Evolutionary conservation across 2,329 filamentous ascomycete genomes (phyloP).

Genomic region (Trichophyton verrucosum): DNA sequence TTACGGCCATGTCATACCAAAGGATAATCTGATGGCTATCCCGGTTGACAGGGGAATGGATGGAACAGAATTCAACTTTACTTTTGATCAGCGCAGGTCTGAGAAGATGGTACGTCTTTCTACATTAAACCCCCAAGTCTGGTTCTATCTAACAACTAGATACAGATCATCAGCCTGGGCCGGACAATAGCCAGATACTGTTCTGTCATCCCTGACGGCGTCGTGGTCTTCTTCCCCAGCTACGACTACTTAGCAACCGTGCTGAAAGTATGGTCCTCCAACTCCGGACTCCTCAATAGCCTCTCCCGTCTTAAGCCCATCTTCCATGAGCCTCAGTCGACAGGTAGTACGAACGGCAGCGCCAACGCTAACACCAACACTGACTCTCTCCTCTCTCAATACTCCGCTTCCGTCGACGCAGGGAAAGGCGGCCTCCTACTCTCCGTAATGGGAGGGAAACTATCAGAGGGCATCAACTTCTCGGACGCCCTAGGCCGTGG

Average conservation of each 20-base stretch:
- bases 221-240: slow-evolving; percentile 92
- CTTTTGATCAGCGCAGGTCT: slow-evolving; percentile 64
- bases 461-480: slow-evolving; percentile 98
- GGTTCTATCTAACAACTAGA: slow-evolving; percentile 2
- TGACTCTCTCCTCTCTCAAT: slow-evolving; percentile 62
- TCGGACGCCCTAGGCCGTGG: slow-evolving; percentile 79
- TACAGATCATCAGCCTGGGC: slow-evolving; percentile 51
- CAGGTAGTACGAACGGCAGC: slow-evolving; percentile 11
- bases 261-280: slow-evolving; percentile 43
- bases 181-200: slow-evolving; percentile 59
- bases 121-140: not conserved
- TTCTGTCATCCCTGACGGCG: slow-evolving; percentile 66
- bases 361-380: slow-evolving; percentile 16
- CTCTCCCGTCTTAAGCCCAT: slow-evolving; percentile 32
- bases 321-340: slow-evolving; percentile 40
- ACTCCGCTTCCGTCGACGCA: slow-evolving; percentile 53
- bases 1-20: slow-evolving; percentile 87
- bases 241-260: slow-evolving; percentile 81
- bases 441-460: slow-evolving; percentile 83
- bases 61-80: slow-evolving; percentile 64
- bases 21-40: slow-evolving; percentile 66
- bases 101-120: slow-evolving; percentile 41
- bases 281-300: slow-evolving; percentile 20
- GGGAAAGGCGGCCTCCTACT: slow-evolving; percentile 65
- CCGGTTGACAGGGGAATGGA: slow-evolving; percentile 45